phyloP scores from a whole-genome alignment of 2,329 filamentous ascomycete species.

The Aureobasidium sp. region DNA sequence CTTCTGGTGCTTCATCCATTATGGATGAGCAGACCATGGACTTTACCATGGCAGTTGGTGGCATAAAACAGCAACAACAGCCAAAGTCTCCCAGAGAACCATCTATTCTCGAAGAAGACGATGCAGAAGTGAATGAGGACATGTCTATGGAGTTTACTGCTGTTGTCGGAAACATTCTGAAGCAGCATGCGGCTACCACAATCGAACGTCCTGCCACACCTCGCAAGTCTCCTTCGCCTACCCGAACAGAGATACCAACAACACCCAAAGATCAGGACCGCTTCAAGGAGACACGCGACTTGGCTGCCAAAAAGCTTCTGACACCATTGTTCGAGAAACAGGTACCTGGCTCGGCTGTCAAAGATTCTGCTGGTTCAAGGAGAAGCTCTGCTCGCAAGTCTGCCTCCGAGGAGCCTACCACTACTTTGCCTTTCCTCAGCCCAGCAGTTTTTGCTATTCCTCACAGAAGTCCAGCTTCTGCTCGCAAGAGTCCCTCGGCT shows the following conservation, averaged over 20 bases:
- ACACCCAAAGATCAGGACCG: conserved; percentile 50
- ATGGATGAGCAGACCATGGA: conserved; percentile 46
- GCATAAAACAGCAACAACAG: conserved; percentile 18
- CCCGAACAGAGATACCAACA: conserved; percentile 34
- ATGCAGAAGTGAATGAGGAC: conserved; percentile 34
- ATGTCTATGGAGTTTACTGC: conserved; percentile 46
- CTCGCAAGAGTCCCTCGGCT: not conserved
- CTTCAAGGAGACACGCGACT: conserved; percentile 45
- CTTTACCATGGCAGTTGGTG: conserved; percentile 46
- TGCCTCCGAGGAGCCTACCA: not conserved
- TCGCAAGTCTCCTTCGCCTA: conserved; percentile 38
- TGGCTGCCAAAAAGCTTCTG: conserved; percentile 24
- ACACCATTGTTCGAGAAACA: conserved; percentile 27
- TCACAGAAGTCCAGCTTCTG: not conserved
- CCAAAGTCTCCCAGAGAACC: not conserved
- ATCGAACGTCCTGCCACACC: conserved; percentile 21
- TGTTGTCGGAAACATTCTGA: conserved; percentile 37
- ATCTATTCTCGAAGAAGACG: conserved; percentile 17
- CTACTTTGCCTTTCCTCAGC: not conserved
- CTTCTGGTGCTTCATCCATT: conserved; percentile 25
- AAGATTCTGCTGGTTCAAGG: conserved; percentile 12
- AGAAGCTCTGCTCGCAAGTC: conserved; percentile 8
- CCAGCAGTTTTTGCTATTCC: not conserved
- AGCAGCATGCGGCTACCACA: conserved; percentile 16
- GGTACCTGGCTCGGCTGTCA: conserved; percentile 19